A percentile compares a stretch with the other conserved stretches of the same genome.
phyloP scores from a whole-genome alignment of 768 basidiomycete genomes.

The Paxillus rubicundulus region DNA sequence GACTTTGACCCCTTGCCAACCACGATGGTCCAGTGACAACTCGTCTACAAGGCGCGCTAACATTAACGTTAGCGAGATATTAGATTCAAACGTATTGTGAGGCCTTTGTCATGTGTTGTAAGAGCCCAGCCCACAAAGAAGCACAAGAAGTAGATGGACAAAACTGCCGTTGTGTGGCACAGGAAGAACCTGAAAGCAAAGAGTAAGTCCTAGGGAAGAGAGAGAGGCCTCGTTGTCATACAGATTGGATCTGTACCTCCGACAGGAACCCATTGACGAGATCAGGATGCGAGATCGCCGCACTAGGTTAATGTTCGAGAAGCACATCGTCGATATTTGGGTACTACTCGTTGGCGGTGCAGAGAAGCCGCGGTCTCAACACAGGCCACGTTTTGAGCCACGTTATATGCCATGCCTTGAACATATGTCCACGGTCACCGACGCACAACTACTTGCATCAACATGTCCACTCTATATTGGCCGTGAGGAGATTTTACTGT shows the following conservation, averaged over 20 bases:
- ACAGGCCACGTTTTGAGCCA: neutral
- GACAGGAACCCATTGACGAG: slow-evolving; percentile 8
- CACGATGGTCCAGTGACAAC: slow-evolving; percentile 12
- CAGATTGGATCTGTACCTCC: slow-evolving; percentile 11
- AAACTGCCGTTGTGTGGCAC: slow-evolving; percentile 7
- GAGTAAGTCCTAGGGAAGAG: slow-evolving; percentile 15
- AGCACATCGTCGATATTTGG: neutral
- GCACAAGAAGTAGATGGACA: slow-evolving; percentile 14
- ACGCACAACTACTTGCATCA: neutral
- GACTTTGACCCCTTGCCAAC: slow-evolving; percentile 16
- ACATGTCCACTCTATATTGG: slow-evolving; percentile 17
- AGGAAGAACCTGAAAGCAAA: slow-evolving; percentile 10
- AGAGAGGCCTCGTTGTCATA: slow-evolving; percentile 14
- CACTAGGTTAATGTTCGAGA: slow-evolving; percentile 19
- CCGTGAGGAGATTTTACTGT: neutral
- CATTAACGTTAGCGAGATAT: slow-evolving; percentile 26
- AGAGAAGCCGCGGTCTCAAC: too few species aligned
- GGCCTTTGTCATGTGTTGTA: slow-evolving; percentile 28
- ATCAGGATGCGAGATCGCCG: slow-evolving; percentile 32
- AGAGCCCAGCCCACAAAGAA: slow-evolving; percentile 25
- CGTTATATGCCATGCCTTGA: neutral
- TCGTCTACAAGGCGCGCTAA: slow-evolving; percentile 14
- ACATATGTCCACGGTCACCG: slow-evolving; percentile 14
- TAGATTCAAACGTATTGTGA: slow-evolving; percentile 22
- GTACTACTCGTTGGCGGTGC: too few species aligned